A percentile compares a stretch with the other conserved stretches of the same genome.
phyloP scores from a whole-genome alignment of 2,329 filamentous ascomycete species.

The Colletotrichum eremochloae region DNA sequence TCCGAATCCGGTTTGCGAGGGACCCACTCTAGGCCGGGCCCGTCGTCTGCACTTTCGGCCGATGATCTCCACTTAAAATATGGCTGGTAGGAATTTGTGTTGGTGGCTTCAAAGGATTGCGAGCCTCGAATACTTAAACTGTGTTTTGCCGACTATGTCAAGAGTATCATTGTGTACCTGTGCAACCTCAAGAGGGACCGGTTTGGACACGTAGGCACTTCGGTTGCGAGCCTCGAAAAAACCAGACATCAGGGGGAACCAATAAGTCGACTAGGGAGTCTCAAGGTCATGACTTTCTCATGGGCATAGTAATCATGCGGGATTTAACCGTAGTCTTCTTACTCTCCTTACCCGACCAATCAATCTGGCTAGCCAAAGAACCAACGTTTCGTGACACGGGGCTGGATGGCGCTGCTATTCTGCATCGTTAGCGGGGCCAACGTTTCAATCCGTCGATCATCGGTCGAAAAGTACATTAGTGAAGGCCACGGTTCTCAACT shows the following conservation, averaged over 20 bases:
- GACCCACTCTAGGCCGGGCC: constrained; percentile 2
- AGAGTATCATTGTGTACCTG: no score
- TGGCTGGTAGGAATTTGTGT: no score
- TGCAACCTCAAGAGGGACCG: no score
- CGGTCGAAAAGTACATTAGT: not conserved
- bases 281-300: not conserved
- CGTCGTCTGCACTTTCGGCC: not conserved
- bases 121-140: not conserved
- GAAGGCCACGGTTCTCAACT: not conserved
- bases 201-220: no score
- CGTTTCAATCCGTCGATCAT: constrained; percentile 27
- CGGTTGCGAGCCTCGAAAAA: not conserved
- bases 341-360: constrained; percentile 4
- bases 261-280: not conserved
- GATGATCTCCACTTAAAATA: not conserved
- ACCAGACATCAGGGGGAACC: not conserved
- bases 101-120: not conserved
- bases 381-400: constrained; percentile 22
- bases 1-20: constrained; percentile 29
- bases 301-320: not conserved
- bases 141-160: no score
- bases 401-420: constrained; percentile 1
- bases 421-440: constrained; percentile 9
- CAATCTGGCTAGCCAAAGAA: not conserved
- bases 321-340: not conserved